phyloP scores from a whole-genome alignment of 1,139 yeast genomes.

The Arxiozyma telluris region DNA sequence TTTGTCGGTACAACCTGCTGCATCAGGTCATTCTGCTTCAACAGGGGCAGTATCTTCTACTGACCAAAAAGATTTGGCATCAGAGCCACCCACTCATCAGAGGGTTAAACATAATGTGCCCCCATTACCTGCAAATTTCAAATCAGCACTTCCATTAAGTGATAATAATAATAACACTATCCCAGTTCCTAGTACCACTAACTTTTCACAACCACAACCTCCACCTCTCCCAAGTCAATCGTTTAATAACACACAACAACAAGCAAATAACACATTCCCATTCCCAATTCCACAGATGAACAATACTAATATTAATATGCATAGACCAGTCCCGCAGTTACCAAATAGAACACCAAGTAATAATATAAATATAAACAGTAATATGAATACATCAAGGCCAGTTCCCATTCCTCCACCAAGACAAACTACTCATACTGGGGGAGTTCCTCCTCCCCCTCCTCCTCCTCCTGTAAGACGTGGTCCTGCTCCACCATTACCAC shows the following conservation, averaged over 20 bases:
- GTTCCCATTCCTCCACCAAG: slow-evolving; percentile 4
- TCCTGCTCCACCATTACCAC: slow-evolving; percentile 26
- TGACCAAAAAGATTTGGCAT: slow-evolving; percentile 6
- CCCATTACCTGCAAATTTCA: slow-evolving; percentile 14
- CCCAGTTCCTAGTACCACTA: neutral
- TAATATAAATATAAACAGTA: slow-evolving; percentile 4
- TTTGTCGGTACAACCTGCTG: slow-evolving; percentile 15
- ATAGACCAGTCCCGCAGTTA: slow-evolving; percentile 19
- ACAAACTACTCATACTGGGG: slow-evolving; percentile 8
- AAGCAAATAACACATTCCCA: slow-evolving; percentile 17
- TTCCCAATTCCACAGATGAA: slow-evolving; percentile 15
- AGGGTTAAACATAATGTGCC: slow-evolving; percentile 12
- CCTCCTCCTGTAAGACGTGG: slow-evolving; percentile 33
- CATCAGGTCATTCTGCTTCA: slow-evolving; percentile 8
- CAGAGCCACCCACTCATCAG: neutral
- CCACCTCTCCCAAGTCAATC: slow-evolving; percentile 6
- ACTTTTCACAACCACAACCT: neutral
- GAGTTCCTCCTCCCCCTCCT: slow-evolving; percentile 35
- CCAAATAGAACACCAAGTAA: slow-evolving; percentile 6
- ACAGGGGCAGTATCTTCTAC: slow-evolving; percentile 13
- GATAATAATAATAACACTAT: neutral
- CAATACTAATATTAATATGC: neutral
- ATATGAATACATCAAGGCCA: neutral
- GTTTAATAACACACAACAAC: slow-evolving; percentile 11
- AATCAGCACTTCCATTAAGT: slow-evolving; percentile 11